Conservation (phyloP, 352 stramenopile species). For the Pythium apleroticum region DNA sequence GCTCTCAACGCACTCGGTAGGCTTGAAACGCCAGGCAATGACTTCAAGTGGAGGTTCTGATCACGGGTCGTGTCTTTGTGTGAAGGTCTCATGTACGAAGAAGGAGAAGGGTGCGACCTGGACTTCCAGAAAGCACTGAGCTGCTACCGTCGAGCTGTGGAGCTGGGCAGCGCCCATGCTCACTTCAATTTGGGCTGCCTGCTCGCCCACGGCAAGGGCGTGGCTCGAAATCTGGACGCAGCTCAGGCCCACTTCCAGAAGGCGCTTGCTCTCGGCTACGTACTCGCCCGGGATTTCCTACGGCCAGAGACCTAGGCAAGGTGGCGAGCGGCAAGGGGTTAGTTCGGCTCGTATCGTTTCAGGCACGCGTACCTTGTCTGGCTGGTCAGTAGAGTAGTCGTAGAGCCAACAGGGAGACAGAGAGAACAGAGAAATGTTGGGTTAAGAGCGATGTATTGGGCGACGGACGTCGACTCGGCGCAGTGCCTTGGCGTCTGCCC, state of each 20-base stretch:
- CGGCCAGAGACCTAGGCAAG: slow-evolving; percentile 13
- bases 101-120: slow-evolving; percentile 71
- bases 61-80: neutral
- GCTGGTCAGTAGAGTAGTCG: neutral
- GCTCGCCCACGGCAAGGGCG: slow-evolving; percentile 59
- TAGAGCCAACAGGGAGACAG: neutral
- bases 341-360: too few species aligned
- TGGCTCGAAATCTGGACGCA: slow-evolving; percentile 49
- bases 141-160: slow-evolving; percentile 55
- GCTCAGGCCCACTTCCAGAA: slow-evolving; percentile 65
- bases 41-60: neutral
- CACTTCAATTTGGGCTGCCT: slow-evolving; percentile 83
- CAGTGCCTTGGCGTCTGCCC: neutral
- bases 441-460: slow-evolving; percentile 10
- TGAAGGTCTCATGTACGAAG: slow-evolving; percentile 71
- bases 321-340: too few species aligned
- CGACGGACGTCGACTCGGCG: neutral
- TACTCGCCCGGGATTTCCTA: slow-evolving; percentile 56
- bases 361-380: neutral
- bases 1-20: slow-evolving; percentile 72
- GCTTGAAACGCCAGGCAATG: neutral
- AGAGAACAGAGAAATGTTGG: slow-evolving; percentile 9
- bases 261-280: slow-evolving; percentile 58
- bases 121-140: slow-evolving; percentile 55
- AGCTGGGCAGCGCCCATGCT: slow-evolving; percentile 48